Evolutionary conservation across 2,329 filamentous ascomycete species (phyloP), one percentile per base, ranked within the genome.

Genomic region (Thelonectria rubi): DNA sequence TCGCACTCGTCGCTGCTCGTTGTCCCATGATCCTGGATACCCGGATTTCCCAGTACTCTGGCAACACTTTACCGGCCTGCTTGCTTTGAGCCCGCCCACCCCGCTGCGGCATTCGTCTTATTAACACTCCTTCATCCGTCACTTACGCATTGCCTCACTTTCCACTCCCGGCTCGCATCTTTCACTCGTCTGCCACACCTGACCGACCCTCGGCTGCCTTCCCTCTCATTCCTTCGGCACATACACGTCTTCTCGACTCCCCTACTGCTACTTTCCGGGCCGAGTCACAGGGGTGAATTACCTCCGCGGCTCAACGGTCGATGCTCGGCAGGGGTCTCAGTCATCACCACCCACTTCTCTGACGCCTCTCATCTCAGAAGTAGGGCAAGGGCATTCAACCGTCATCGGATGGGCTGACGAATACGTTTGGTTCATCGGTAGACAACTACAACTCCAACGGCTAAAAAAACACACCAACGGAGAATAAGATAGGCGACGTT

Each of bases 1-100:
- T 30, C 26, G 26, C 10, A 5, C 6, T 30, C 15, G 34, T 37
- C 34, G 7, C 15, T 42, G 34, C 17, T 32, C 45, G 18, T 30
- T 30, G 45, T 43, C 54, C 54, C 45, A 56, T 43, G 30, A 40
- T 48, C 54, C 49, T 47, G 47, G 58, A 56, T 46, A 45, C 32
- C 52, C 52, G 42, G 52, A 45, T 49, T 43, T 59, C 57, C 57
- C 50, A 60, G 47, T 42, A 34, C 52, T 56, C 52, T 50, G 58
- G 52, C 47, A 52, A 43, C 52, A 46, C 20, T 14, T 52, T 18
- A 40, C 47, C 55, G 52, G 58, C 52, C 43, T 56, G 32, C n/a
- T 51, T 48, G 26, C 42, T 32, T 30, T 46, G 12, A 55, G 21
- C 34, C 49, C 40, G 37, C 34, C 26, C 40, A 39, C 51, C 52